A percentile compares a stretch with the other conserved stretches of the same genome.
phyloP scores from a whole-genome alignment of 164 flowering plant species.

The Buxus sempervirens region DNA sequence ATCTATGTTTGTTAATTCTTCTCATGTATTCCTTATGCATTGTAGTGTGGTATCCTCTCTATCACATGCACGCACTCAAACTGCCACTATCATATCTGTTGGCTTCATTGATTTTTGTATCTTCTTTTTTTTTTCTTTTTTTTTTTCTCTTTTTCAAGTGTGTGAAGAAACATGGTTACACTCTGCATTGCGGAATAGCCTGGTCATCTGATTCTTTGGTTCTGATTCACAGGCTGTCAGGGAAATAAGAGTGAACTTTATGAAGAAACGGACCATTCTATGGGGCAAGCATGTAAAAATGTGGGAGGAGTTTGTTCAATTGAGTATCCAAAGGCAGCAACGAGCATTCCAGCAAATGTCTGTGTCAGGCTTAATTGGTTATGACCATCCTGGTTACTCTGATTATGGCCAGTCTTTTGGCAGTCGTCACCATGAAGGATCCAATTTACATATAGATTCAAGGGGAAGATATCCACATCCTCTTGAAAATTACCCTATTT shows the following conservation, averaged over 20 bases:
- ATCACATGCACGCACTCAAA: neutral
- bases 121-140: too few relatives aligned
- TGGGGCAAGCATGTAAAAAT: conserved; percentile 68
- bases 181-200: neutral
- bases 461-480: conserved; percentile 54
- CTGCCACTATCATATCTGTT: neutral
- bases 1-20: too few relatives aligned
- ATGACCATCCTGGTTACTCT: conserved; percentile 47
- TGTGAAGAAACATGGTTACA: neutral
- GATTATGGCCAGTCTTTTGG: conserved; percentile 50
- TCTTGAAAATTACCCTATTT: conserved; percentile 48
- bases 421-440: conserved; percentile 47
- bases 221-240: conserved; percentile 51
- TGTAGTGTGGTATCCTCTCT: neutral
- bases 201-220: neutral
- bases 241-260: conserved; percentile 75
- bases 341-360: conserved; percentile 46
- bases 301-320: conserved; percentile 90
- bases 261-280: conserved; percentile 58
- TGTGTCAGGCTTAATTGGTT: conserved; percentile 49
- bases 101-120: neutral
- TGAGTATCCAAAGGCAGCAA: conserved; percentile 60
- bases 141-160: too few relatives aligned
- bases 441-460: conserved; percentile 44
- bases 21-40: too few relatives aligned